Conservation (phyloP, 495 filamentous ascomycete genomes). For the Cercophora scortea region DNA sequence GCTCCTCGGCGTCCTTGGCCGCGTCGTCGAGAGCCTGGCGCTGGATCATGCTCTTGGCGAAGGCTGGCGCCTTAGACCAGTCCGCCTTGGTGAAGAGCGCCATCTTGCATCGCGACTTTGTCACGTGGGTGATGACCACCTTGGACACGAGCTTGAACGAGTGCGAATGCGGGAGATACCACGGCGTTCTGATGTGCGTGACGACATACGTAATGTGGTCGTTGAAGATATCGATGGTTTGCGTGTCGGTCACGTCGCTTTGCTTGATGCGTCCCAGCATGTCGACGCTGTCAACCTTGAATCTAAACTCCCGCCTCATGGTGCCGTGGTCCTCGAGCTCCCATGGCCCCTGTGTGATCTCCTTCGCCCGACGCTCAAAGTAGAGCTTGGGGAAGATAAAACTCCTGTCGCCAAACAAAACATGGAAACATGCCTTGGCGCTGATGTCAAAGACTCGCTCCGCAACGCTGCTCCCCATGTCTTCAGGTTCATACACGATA, state of each 20-base stretch:
- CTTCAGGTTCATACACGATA: constrained; percentile 73
- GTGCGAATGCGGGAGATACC: constrained; percentile 77
- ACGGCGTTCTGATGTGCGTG: constrained; percentile 78
- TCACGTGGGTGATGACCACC: constrained; percentile 85
- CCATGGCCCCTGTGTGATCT: constrained; percentile 85
- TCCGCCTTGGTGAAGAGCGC: constrained; percentile 80
- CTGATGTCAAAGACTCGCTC: constrained; percentile 80
- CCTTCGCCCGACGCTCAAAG: constrained; percentile 71
- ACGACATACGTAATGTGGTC: constrained; percentile 96
- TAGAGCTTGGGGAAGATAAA: constrained; percentile 89
- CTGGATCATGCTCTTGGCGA: constrained; percentile 67
- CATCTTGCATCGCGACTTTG: constrained; percentile 87
- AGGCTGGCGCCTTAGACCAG: constrained; percentile 64
- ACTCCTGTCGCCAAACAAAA: constrained; percentile 92
- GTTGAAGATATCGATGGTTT: constrained; percentile 84
- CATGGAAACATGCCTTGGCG: constrained; percentile 89
- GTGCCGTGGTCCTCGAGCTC: constrained; percentile 55
- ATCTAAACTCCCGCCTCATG: constrained; percentile 70
- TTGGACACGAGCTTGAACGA: constrained; percentile 82
- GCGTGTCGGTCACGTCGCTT: constrained; percentile 67
- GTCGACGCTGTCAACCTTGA: constrained; percentile 62
- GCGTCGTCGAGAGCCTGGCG: constrained; percentile 73
- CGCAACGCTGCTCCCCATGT: constrained; percentile 59
- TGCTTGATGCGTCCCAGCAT: constrained; percentile 53
- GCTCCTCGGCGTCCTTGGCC: constrained; percentile 73